Percentiles rank a stretch among this genome's conserved stretches.
Evolutionary conservation across 2,329 filamentous ascomycete species (phyloP).

Genomic region (Cytospora schulzeri): DNA sequence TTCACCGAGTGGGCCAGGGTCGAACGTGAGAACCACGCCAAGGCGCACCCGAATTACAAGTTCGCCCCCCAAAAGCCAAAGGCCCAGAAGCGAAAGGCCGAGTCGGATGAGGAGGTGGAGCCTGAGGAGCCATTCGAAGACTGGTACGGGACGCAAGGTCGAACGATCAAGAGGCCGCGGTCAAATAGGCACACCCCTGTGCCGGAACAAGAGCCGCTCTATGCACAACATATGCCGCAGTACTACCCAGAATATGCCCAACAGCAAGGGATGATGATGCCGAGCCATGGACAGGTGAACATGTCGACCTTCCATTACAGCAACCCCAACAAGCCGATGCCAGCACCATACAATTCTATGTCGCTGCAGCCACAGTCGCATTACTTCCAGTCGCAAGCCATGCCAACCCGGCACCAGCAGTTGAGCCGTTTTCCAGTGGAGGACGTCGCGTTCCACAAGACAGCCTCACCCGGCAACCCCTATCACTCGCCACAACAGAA

Average conservation of each 20-base stretch:
- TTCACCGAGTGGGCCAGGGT: conserved; percentile 79
- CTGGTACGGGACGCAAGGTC: conserved; percentile 44
- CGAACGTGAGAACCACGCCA: conserved; percentile 82
- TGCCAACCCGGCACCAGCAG: conserved; percentile 32
- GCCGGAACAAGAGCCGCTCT: conserved; percentile 38
- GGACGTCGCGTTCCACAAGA: conserved; percentile 38
- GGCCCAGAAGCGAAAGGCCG: conserved; percentile 40
- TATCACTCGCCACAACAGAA: conserved; percentile 28
- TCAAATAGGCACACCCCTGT: conserved; percentile 37
- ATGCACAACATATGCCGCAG: conserved; percentile 16
- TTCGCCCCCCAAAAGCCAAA: conserved; percentile 80
- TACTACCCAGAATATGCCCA: conserved; percentile 32
- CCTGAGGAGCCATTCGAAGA: conserved; percentile 48
- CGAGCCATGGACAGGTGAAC: conserved; percentile 28
- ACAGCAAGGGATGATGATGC: conserved; percentile 29
- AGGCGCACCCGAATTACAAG: conserved; percentile 89
- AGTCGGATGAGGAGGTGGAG: conserved; percentile 42
- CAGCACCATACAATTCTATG: conserved; percentile 41
- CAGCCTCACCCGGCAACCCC: conserved; percentile 38
- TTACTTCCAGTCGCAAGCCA: conserved; percentile 33
- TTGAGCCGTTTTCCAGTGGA: conserved; percentile 32
- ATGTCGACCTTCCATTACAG: conserved; percentile 40
- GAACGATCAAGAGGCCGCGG: conserved; percentile 35
- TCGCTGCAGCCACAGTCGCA: conserved; percentile 16
- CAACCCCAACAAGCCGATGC: conserved; percentile 41